Evolutionary conservation across 768 basidiomycete species (phyloP).

Genomic region (Epithele typhae): DNA sequence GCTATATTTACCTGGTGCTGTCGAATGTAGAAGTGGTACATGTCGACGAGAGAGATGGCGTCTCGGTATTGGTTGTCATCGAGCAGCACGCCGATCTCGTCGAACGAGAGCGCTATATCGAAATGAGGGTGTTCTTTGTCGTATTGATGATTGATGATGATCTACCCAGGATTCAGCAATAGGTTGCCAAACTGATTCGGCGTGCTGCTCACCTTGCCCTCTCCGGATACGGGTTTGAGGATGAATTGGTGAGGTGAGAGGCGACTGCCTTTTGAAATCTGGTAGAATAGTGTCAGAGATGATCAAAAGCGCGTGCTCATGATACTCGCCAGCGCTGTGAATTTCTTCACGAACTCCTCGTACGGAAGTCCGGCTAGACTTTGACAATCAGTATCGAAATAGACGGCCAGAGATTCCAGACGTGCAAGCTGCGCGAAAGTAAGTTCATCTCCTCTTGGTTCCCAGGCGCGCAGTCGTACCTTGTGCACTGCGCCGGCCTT

Average conservation of each 20-base stretch:
- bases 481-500: slow-evolving; percentile 86
- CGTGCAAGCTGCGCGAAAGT: slow-evolving; percentile 61
- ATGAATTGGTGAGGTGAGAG: slow-evolving; percentile 81
- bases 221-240: slow-evolving; percentile 91
- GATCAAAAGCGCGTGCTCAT: neutral
- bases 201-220: slow-evolving; percentile 67
- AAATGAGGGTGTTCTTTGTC: slow-evolving; percentile 75
- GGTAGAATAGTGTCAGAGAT: neutral
- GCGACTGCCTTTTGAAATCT: slow-evolving; percentile 51
- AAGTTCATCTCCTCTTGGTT: neutral
- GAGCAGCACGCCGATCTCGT: slow-evolving; percentile 88
- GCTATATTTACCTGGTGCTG: slow-evolving; percentile 57
- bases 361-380: slow-evolving; percentile 69
- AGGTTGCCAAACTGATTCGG: no score
- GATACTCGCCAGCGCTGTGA: slow-evolving; percentile 62
- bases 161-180: no score
- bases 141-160: slow-evolving; percentile 77
- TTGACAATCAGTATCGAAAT: slow-evolving; percentile 90
- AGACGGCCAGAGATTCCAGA: slow-evolving; percentile 81
- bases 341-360: slow-evolving; percentile 64
- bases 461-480: slow-evolving; percentile 32
- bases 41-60: slow-evolving; percentile 86
- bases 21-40: slow-evolving; percentile 93
- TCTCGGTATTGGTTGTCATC: slow-evolving; percentile 96
- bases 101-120: slow-evolving; percentile 83